Evolutionary conservation across 2,329 filamentous ascomycete species (phyloP).

Genomic region (Talaromyces sp.): DNA sequence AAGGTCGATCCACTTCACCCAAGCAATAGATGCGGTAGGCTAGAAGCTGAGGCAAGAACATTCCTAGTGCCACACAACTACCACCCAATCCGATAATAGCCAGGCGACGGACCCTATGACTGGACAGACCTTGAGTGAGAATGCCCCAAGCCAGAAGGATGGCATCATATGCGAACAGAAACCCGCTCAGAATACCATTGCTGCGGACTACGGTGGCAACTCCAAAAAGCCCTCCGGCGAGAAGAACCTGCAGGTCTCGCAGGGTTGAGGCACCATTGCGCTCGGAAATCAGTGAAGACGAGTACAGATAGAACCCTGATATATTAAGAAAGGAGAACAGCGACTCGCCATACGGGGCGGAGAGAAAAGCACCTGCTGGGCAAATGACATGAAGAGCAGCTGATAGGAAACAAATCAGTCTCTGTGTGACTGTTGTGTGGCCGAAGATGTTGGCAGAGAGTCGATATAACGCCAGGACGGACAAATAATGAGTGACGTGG

Average conservation of each 20-base stretch:
- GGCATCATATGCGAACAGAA: conserved; percentile 70
- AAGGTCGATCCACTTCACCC: conserved; percentile 56
- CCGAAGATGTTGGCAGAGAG: conserved; percentile 63
- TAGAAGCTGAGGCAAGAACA: conserved; percentile 70
- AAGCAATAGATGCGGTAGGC: conserved; percentile 75
- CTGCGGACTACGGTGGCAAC: conserved; percentile 74
- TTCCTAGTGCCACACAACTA: conserved; percentile 66
- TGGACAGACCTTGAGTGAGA: conserved; percentile 37
- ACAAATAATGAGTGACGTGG: conserved; percentile 74
- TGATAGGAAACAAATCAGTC: conserved; percentile 58
- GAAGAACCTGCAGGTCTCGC: conserved; percentile 57
- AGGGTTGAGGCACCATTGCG: conserved; percentile 26
- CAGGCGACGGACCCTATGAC: conserved; percentile 56
- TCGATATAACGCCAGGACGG: conserved; percentile 71
- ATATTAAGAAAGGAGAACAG: conserved; percentile 78
- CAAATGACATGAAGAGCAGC: conserved; percentile 79
- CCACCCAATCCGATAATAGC: conserved; percentile 67
- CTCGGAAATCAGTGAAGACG: conserved; percentile 46
- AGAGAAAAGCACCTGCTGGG: conserved; percentile 86
- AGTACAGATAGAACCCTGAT: conserved; percentile 70
- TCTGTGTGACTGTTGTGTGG: conserved; percentile 31
- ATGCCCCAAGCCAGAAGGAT: conserved; percentile 48
- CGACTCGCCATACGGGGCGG: conserved; percentile 81
- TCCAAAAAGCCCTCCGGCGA: conserved; percentile 70
- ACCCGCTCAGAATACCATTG: conserved; percentile 83